Evolutionary conservation across 2,329 filamentous ascomycete species (phyloP), one percentile per base, ranked within the genome.

Genomic region (Neocucurbitaria cava): DNA sequence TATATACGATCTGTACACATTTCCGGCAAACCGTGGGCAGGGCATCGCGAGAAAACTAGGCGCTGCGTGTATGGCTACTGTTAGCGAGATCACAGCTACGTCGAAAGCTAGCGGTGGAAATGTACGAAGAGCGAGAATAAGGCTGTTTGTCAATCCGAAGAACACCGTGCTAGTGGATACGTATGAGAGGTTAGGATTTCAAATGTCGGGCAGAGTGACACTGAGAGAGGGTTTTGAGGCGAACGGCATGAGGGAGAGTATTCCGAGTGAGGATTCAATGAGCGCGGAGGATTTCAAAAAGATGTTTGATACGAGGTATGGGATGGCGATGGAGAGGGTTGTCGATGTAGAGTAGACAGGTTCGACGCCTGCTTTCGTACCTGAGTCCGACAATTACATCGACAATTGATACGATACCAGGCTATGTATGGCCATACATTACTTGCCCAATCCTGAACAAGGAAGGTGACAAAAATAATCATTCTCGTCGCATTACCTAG

Each of bases 251-350:
- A 35, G 40, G 17, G 54, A 57, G n/a, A 49, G 53, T 40, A 24
- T 69, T 4, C 64, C 65, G 3, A 24, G 6, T 0, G 13, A 35
- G 17, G 65, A 63, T 54, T 58, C 57, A 13, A 28, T 28, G 13
- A 62, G 52, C 30, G 61, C 48, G 2, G 52, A 56, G 13, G 55
- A 62, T 33, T 13, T 58, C 51, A 50, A 42, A 30, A n/a, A 10
- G 24, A 24, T 20, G 17, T 68, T 62, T 61, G 59, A 64, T 13
- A 52, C 43, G 36, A 47, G 62, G 26, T 53, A 47, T 53, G 63
- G 60, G 20, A 17, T 61, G 11, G 56, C 58, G 23, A 67, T 69
- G 66, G 65, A 68, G 48, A 43, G 40, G 21, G 30, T 65, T 17
- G 41, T 61, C 26, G 45, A 46, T 15, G 15, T 54, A n/a, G n/a